Evolutionary conservation across 148 eudicot genomes (phyloP), one percentile per base, ranked within the genome.

Genomic region (Hydrangea macrophylla): DNA sequence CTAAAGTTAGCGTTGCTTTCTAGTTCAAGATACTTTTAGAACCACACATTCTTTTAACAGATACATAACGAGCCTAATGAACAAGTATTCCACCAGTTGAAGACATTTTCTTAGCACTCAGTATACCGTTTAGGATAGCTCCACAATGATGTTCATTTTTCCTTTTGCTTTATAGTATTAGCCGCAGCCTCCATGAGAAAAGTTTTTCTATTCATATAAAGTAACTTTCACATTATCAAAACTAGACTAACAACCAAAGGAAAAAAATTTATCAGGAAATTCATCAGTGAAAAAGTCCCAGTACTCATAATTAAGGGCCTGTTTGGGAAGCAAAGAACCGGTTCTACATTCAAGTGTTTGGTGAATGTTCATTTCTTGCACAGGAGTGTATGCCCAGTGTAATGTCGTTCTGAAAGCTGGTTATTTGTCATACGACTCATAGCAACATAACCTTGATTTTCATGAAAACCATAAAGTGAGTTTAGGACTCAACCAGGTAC

Each of bases 1-100:
- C 37, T 64, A 26, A 13, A 22, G 45, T 79, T 73, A 75, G 54
- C 50, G 36, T 25, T 18, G 17, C 10, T 9, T 26, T 32, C 59
- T 45, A 30, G 55, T 6, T 44, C 8, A 33, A 67, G n/a, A 28
- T 31, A 40, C 13, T 59, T 2, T 45, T 7, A 22, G n/a, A 48
- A 22, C 22, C 53, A n/a, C n/a, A n/a, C 53, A 48, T 48, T 7
- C 5, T 48, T 48, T 15, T 17, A 22, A 15, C 20, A 18, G n/a
- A 18, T 15, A 18, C 7, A 48, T 48, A n/a, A 2, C 2, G 53
- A 17, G 5, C 23, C 3, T 48, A 9, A 48, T 11, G 53, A 48
- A 48, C 4, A 18, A 48, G 22, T 22, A 48, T 18, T 48, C 53
- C 53, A 18, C 6, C 22, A 6, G 6, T 18, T 17, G 6, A 48